Percentiles rank a stretch among this genome's conserved stretches.
phyloP scores from a whole-genome alignment of 148 eudicot genomes.

The Vaccinium macrocarpon region DNA sequence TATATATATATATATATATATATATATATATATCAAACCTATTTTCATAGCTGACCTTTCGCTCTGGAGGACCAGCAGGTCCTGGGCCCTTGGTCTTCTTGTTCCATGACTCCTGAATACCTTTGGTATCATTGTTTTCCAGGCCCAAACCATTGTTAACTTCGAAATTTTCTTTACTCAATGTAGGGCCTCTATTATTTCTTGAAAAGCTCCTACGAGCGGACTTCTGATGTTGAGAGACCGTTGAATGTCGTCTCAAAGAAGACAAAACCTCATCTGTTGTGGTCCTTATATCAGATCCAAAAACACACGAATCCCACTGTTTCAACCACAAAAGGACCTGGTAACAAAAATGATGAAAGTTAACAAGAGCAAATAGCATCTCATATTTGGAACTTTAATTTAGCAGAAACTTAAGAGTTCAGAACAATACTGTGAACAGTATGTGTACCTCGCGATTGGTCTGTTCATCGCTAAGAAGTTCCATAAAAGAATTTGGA shows the following conservation, averaged over 20 bases:
- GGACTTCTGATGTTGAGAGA: constrained; percentile 52
- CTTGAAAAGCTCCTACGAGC: constrained; percentile 43
- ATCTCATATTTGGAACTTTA: neutral
- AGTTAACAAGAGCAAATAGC: constrained; percentile 17
- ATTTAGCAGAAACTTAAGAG: neutral
- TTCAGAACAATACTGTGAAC: neutral
- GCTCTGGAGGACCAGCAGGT: constrained; percentile 62
- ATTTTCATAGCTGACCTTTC: constrained; percentile 60
- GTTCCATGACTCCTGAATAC: constrained; percentile 39
- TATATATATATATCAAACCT: constrained; percentile 5
- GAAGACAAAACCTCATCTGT: constrained; percentile 80
- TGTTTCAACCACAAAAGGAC: constrained; percentile 96
- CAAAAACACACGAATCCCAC: constrained; percentile 95
- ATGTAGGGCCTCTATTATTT: constrained; percentile 42
- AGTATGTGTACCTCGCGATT: constrained; percentile 73
- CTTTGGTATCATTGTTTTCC: constrained; percentile 40
- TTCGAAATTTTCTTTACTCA: constrained; percentile 24
- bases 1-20: too few relatives aligned
- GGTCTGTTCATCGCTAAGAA: constrained; percentile 93
- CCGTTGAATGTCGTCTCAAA: constrained; percentile 73
- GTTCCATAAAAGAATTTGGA: constrained; percentile 92
- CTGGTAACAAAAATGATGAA: constrained; percentile 31
- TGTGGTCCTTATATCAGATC: constrained; percentile 75
- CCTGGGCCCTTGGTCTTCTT: constrained; percentile 41
- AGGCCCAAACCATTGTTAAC: constrained; percentile 28